A percentile compares a stretch with the other conserved stretches of the same genome.
phyloP scores from a whole-genome alignment of 1,284 basidiomycete genomes.

The Dichomitus squalens region DNA sequence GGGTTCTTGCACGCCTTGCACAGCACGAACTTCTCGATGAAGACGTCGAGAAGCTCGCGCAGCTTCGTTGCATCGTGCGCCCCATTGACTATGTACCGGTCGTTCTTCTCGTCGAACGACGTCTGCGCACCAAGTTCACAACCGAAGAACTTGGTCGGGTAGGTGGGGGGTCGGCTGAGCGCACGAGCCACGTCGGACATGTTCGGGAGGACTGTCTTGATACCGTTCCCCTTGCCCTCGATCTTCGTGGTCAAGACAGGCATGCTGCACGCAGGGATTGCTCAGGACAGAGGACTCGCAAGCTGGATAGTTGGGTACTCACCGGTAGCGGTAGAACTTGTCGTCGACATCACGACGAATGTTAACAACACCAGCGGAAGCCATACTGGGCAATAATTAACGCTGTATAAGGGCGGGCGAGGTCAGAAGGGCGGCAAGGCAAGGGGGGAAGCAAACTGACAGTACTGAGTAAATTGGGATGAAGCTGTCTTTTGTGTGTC shows the following conservation, averaged over 20 bases:
- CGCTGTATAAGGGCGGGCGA: conserved; percentile 45
- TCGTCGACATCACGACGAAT: conserved; percentile 98
- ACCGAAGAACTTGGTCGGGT: conserved; percentile 99
- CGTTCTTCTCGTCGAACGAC: conserved; percentile 94
- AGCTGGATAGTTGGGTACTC: conserved; percentile 27
- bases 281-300: conserved; percentile 5
- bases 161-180: conserved; percentile 91
- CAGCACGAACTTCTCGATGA: conserved; percentile 98
- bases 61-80: conserved; percentile 92
- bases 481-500: conserved; percentile 62
- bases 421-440: background rate
- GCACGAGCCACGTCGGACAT: conserved; percentile 98
- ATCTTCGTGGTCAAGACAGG: conserved; percentile 95
- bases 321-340: conserved; percentile 90
- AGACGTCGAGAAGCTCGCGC: conserved; percentile 93
- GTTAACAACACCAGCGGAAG: conserved; percentile 81
- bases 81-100: conserved; percentile 99
- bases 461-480: conserved; percentile 58
- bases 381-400: conserved; percentile 76
- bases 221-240: conserved; percentile 99
- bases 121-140: conserved; percentile 99
- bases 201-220: conserved; percentile 98
- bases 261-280: conserved; percentile 63
- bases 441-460: conserved; percentile 41
- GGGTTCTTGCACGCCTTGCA: conserved; percentile 99